phyloP scores from a whole-genome alignment of 2,329 filamentous ascomycete genomes.

The Aspergillus japonicus region DNA sequence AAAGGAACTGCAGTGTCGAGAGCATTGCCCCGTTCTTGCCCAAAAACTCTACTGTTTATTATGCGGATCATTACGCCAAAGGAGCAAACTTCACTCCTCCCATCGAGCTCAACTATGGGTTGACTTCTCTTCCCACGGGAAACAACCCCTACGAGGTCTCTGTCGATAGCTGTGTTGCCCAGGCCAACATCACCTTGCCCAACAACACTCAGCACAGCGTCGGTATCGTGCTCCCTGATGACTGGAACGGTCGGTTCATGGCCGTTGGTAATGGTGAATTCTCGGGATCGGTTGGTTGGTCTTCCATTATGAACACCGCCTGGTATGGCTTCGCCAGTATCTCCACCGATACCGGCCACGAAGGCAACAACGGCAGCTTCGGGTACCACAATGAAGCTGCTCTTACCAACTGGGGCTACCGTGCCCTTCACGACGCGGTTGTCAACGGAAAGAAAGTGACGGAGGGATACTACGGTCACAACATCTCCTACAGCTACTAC shows the following conservation, averaged over 20 bases:
- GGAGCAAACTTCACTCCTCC: conserved; percentile 5
- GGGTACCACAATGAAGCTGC: conserved; percentile 9
- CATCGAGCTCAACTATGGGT: conserved; percentile 2
- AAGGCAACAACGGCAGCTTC: conserved; percentile 7
- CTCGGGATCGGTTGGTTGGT: conserved; percentile 3
- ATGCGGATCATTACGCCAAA: conserved; percentile 3
- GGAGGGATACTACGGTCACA: conserved; percentile 48
- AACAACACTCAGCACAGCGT: conserved; percentile 9
- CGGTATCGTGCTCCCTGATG: background rate
- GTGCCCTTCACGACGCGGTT: conserved; percentile 51
- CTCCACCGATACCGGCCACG: conserved; percentile 5
- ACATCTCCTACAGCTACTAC: conserved; percentile 42
- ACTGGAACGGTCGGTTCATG: conserved; percentile 7
- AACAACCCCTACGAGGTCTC: conserved; percentile 2
- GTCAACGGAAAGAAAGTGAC: conserved; percentile 50
- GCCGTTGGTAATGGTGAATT: conserved; percentile 6
- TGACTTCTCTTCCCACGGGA: background rate
- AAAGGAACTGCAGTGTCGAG: conserved; percentile 5
- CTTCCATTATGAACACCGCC: conserved; percentile 6
- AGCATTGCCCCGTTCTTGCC: conserved; percentile 1
- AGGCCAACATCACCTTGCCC: conserved; percentile 7
- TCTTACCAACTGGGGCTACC: conserved; percentile 41
- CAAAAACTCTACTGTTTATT: conserved; percentile 2
- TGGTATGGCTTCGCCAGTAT: conserved; percentile 9
- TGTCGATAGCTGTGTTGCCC: conserved; percentile 3